Conservation (phyloP, 495 filamentous ascomycete species). For the Haplographium delicatum region DNA sequence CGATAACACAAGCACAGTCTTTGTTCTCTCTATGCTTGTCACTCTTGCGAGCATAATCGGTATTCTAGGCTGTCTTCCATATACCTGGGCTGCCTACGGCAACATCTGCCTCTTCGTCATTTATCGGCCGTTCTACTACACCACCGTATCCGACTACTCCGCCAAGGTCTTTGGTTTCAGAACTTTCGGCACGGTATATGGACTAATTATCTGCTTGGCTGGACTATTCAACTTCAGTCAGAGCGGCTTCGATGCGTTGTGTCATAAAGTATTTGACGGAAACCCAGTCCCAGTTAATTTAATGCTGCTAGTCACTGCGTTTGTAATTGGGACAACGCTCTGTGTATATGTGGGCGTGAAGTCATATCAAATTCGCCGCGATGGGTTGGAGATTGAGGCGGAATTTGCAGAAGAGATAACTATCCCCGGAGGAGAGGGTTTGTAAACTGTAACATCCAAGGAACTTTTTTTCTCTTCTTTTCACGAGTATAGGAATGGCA, state of each 20-base stretch:
- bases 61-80: slow-evolving; percentile 66
- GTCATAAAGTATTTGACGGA: slow-evolving; percentile 62
- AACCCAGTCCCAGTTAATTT: slow-evolving; percentile 79
- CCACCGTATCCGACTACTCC: slow-evolving; percentile 75
- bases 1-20: slow-evolving; percentile 68
- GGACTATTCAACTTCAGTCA: slow-evolving; percentile 87
- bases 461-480: slow-evolving; percentile 41
- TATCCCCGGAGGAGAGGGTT: slow-evolving; percentile 22
- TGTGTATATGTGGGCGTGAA: slow-evolving; percentile 52
- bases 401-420: slow-evolving; percentile 29
- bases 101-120: slow-evolving; percentile 77
- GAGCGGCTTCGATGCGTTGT: slow-evolving; percentile 73
- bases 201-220: slow-evolving; percentile 84
- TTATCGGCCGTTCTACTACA: slow-evolving; percentile 74
- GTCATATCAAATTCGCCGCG: slow-evolving; percentile 27
- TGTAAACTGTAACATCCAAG: slow-evolving; percentile 12
- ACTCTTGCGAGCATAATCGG: slow-evolving; percentile 70
- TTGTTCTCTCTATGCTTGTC: slow-evolving; percentile 72
- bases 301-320: slow-evolving; percentile 53
- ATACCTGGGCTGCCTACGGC: slow-evolving; percentile 61
- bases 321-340: slow-evolving; percentile 53
- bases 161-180: slow-evolving; percentile 96
- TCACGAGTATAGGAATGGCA: not conserved
- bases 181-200: slow-evolving; percentile 94
- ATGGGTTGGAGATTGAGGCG: slow-evolving; percentile 35